Evolutionary conservation across 495 filamentous ascomycete genomes (phyloP).

Genomic region (Penicillium canariense): DNA sequence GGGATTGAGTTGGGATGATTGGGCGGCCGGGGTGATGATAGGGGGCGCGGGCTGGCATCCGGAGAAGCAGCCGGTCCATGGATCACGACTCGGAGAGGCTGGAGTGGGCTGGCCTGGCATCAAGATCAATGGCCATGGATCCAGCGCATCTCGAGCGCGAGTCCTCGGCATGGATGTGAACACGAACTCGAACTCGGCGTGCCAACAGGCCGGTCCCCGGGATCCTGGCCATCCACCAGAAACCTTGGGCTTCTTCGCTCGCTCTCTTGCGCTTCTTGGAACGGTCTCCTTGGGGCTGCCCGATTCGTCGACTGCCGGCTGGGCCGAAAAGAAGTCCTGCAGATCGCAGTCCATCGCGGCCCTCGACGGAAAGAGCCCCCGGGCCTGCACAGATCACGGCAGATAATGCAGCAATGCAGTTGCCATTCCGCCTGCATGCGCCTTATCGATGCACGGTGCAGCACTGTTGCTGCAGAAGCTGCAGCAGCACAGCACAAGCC

Average conservation of each 20-base stretch:
- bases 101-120: too few relatives aligned
- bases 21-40: not conserved
- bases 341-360: too few relatives aligned
- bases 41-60: too few relatives aligned
- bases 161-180: too few relatives aligned
- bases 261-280: not conserved
- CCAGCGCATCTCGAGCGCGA: too few relatives aligned
- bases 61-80: too few relatives aligned
- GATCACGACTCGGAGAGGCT: too few relatives aligned
- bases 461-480: not conserved
- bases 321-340: too few relatives aligned
- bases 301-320: constrained; percentile 8
- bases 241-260: constrained; percentile 2
- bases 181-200: too few relatives aligned
- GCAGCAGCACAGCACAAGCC: not conserved
- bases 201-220: not conserved
- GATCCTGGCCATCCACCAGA: not conserved
- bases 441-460: constrained; percentile 15
- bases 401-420: constrained; percentile 34
- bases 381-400: constrained; percentile 20
- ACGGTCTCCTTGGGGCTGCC: too few relatives aligned
- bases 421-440: constrained; percentile 21
- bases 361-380: not conserved
- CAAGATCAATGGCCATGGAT: too few relatives aligned
- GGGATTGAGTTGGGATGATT: not conserved